These are phyloP conservation scores for Pulveroboletus sp. DNA, from an alignment of 768 basidiomycete genomes.

Conservation along the genomic window DNA sequence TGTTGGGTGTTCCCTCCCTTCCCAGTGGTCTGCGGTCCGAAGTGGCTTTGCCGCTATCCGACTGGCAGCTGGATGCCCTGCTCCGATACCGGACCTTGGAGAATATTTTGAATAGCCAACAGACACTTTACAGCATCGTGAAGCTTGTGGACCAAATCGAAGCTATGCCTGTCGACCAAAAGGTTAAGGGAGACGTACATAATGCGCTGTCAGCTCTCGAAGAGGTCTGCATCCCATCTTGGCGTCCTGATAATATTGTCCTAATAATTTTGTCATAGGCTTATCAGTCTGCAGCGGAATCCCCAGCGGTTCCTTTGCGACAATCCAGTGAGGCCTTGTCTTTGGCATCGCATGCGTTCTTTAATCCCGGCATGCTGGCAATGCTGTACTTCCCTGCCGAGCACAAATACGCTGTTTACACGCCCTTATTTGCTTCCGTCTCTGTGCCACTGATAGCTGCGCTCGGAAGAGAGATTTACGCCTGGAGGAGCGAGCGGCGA, in stretches of 20 bases:
- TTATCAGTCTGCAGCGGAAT: slow-evolving; percentile 15
- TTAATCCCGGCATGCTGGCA: slow-evolving; percentile 94
- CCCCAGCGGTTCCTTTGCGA: slow-evolving; percentile 39
- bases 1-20: slow-evolving; percentile 75
- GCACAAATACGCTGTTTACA: slow-evolving; percentile 96
- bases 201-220: slow-evolving; percentile 69
- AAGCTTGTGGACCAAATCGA: slow-evolving; percentile 80
- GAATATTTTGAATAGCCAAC: slow-evolving; percentile 60
- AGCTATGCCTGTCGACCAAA: slow-evolving; percentile 85
- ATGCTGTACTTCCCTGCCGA: slow-evolving; percentile 96
- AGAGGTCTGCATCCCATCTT: slow-evolving; percentile 43
- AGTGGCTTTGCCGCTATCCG: slow-evolving; percentile 37
- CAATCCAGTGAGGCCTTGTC: slow-evolving; percentile 60
- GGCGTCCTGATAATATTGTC: not conserved
- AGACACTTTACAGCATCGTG: slow-evolving; percentile 78
- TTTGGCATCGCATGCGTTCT: slow-evolving; percentile 83
- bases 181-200: slow-evolving; percentile 69
- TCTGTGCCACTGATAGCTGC: slow-evolving; percentile 78
- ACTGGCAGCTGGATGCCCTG: slow-evolving; percentile 82
- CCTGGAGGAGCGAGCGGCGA: slow-evolving; percentile 43
- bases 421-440: slow-evolving; percentile 89
- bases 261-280: slow-evolving; percentile 19
- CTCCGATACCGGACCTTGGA: slow-evolving; percentile 65
- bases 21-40: slow-evolving; percentile 42
- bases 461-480: slow-evolving; percentile 63